Conservation (phyloP, 306 rosid species). For the Comarum palustre region DNA sequence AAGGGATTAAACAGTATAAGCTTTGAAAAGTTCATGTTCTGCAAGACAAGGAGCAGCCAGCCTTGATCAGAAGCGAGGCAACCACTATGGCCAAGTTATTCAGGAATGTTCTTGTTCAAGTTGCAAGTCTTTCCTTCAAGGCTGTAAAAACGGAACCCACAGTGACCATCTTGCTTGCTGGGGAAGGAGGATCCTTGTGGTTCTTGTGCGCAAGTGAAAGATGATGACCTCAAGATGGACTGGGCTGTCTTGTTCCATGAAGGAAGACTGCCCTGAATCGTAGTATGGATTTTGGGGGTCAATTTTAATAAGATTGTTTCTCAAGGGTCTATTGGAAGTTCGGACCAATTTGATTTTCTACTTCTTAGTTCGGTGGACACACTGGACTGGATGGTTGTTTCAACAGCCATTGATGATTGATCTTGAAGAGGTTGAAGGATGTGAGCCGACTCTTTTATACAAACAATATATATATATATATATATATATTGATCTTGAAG, state of each 20-base stretch:
- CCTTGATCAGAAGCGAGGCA: neutral
- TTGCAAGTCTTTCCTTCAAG: neutral
- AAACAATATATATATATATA: too few species aligned
- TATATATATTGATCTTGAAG: too few species aligned
- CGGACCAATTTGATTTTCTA: neutral
- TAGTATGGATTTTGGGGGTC: neutral
- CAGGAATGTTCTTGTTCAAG: neutral
- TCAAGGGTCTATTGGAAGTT: neutral
- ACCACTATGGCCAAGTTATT: neutral
- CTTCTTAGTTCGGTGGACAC: neutral
- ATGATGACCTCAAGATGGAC: neutral
- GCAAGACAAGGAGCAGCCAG: neutral
- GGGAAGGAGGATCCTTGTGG: neutral
- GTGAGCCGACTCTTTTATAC: too few species aligned
- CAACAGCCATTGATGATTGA: too few species aligned
- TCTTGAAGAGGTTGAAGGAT: too few species aligned
- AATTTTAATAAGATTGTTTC: neutral
- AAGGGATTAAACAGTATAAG: neutral
- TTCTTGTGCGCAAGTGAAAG: neutral
- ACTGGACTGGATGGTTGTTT: too few species aligned
- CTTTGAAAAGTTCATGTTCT: neutral
- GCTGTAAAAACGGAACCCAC: neutral
- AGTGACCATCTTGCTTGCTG: too few species aligned
- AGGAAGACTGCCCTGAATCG: neutral
- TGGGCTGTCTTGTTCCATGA: neutral